Conservation (phyloP, 2,329 filamentous ascomycete genomes). For the Colletotrichum simmondsii region DNA sequence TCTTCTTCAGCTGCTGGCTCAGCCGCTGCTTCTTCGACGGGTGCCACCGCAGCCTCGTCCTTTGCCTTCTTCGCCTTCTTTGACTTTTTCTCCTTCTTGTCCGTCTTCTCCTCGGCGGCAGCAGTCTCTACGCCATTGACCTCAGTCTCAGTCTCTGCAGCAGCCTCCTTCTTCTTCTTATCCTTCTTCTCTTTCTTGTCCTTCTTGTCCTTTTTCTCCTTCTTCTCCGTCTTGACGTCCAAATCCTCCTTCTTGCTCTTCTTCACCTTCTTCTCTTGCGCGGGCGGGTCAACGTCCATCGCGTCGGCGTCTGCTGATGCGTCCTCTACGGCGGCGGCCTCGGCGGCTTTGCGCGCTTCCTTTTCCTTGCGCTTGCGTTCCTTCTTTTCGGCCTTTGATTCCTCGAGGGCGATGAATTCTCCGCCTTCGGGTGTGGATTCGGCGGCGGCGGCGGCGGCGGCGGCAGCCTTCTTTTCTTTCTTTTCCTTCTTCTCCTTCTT, state of each 20-base stretch:
- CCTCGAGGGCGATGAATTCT: slow-evolving; percentile 31
- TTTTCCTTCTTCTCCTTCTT: slow-evolving; percentile 38
- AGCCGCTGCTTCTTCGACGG: neutral
- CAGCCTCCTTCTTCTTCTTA: slow-evolving; percentile 42
- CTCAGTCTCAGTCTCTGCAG: slow-evolving; percentile 36
- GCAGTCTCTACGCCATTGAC: slow-evolving; percentile 38
- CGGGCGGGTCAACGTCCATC: slow-evolving; percentile 28
- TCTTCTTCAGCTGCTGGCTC: slow-evolving; percentile 15
- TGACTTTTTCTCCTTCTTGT: slow-evolving; percentile 37
- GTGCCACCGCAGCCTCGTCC: slow-evolving; percentile 40
- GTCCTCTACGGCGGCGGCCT: slow-evolving; percentile 14
- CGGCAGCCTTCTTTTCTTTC: slow-evolving; percentile 16
- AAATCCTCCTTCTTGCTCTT: slow-evolving; percentile 42
- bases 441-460: neutral
- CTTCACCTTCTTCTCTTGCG: slow-evolving; percentile 35
- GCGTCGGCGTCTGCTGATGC: slow-evolving; percentile 11
- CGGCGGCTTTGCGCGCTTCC: slow-evolving; percentile 31
- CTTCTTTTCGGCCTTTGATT: slow-evolving; percentile 40
- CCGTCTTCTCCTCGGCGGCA: slow-evolving; percentile 34
- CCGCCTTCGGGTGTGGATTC: neutral
- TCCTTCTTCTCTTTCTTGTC: slow-evolving; percentile 34
- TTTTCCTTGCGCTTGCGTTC: slow-evolving; percentile 43
- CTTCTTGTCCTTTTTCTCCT: slow-evolving; percentile 37
- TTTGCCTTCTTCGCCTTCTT: slow-evolving; percentile 49
- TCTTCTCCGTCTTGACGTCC: slow-evolving; percentile 43